Evolutionary conservation across 2,329 filamentous ascomycete genomes (phyloP).

Genomic region (Fusarium goolgardi): DNA sequence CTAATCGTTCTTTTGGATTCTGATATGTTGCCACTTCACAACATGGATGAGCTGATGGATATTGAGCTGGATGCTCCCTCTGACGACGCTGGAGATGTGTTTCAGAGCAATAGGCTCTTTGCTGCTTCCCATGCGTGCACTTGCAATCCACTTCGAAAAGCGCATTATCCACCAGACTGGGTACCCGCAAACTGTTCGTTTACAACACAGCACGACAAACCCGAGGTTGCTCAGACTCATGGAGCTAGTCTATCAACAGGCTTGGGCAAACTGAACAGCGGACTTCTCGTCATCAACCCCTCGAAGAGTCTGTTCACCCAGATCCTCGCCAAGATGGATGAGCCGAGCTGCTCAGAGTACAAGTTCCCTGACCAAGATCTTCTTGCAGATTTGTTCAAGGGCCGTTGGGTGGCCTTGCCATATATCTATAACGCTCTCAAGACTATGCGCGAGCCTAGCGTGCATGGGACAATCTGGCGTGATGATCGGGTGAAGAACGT

Average conservation of each 20-base stretch:
- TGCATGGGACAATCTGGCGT: constrained; percentile 10
- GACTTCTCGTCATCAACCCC: constrained; percentile 20
- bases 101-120: not conserved
- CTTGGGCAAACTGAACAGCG: constrained; percentile 20
- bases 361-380: constrained; percentile 27
- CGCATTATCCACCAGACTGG: constrained; percentile 21
- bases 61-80: not conserved
- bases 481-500: constrained; percentile 27
- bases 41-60: constrained; percentile 30
- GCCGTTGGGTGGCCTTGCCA: constrained; percentile 13
- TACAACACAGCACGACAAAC: constrained; percentile 11
- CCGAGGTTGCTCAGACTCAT: not conserved
- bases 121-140: constrained; percentile 29
- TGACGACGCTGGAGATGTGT: rapidly evolving
- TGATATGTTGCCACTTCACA: constrained; percentile 14
- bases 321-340: constrained; percentile 1
- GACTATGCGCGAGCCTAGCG: not conserved
- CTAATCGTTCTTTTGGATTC: constrained; percentile 23
- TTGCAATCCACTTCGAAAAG: constrained; percentile 14
- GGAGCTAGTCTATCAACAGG: not conserved
- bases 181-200: constrained; percentile 20
- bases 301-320: not conserved
- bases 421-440: constrained; percentile 27
- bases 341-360: not conserved
- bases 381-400: constrained; percentile 5